Evolutionary conservation across 2,329 filamentous ascomycete genomes (phyloP).

Genomic region (Basipetospora chlamydospora): DNA sequence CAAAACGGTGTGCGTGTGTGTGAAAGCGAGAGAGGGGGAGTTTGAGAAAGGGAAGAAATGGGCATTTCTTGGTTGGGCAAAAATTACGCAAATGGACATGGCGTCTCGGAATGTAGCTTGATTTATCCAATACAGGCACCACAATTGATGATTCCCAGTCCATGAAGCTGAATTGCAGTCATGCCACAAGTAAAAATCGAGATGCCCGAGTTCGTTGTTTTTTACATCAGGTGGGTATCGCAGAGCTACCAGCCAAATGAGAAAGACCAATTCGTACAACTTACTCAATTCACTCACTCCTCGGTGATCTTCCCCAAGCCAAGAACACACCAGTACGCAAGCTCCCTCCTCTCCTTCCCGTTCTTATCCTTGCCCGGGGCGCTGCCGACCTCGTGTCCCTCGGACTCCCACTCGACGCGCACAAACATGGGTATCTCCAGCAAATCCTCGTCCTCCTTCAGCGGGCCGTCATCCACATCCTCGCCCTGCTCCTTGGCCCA

Average conservation of each 20-base stretch:
- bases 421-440: conserved; percentile 93
- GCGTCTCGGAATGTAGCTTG: conserved; percentile 8
- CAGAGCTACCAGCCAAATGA: too few relatives aligned
- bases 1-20: neutral
- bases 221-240: too few relatives aligned
- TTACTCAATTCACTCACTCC: conserved; percentile 14
- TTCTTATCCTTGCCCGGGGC: conserved; percentile 38
- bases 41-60: neutral
- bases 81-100: conserved; percentile 9
- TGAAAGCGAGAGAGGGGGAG: neutral
- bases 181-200: too few relatives aligned
- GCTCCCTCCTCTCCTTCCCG: conserved; percentile 63
- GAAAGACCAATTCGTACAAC: too few relatives aligned
- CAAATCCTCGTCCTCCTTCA: conserved; percentile 45
- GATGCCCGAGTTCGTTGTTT: too few relatives aligned
- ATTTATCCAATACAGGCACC: conserved; percentile 8
- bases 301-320: conserved; percentile 68
- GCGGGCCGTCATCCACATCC: conserved; percentile 27
- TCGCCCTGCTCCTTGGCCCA: conserved; percentile 17
- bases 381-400: conserved; percentile 48
- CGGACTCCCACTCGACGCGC: conserved; percentile 75
- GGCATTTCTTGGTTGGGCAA: conserved; percentile 21
- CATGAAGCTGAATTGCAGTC: too few relatives aligned
- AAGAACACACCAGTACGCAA: conserved; percentile 92
- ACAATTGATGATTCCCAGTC: conserved; percentile 10